Conservation (phyloP, 2,329 filamentous ascomycete genomes). For the Bipolaris sorokiniana region DNA sequence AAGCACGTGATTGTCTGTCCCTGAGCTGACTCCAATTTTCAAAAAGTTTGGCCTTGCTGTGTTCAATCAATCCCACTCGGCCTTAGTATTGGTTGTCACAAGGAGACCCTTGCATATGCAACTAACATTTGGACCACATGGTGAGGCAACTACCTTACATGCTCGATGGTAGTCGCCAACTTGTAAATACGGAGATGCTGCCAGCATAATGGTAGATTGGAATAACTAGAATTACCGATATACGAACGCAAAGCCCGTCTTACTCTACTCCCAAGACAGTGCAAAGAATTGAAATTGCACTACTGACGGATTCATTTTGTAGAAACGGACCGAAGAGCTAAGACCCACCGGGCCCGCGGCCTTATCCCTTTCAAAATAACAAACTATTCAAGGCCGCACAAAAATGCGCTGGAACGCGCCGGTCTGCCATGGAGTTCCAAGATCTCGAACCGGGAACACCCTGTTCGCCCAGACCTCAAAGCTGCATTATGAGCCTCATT, state of each 20-base stretch:
- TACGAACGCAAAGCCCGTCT: background rate
- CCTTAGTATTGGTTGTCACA: slow-evolving; percentile 1
- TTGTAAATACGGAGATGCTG: background rate
- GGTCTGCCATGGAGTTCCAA: too few species aligned
- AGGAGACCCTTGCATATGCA: background rate
- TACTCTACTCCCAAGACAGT: background rate
- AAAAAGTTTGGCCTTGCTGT: background rate
- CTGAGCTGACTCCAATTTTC: too few species aligned
- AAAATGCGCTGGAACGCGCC: too few species aligned
- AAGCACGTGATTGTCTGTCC: background rate
- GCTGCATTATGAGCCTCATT: too few species aligned
- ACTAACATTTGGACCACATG: background rate
- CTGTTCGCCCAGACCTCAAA: too few species aligned
- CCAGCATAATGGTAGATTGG: background rate
- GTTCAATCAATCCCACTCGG: background rate
- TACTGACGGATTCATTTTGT: too few species aligned
- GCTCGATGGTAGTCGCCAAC: background rate
- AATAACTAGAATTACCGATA: background rate
- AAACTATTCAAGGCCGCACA: too few species aligned
- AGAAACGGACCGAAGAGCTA: background rate
- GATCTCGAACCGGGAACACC: too few species aligned
- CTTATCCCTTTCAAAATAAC: too few species aligned
- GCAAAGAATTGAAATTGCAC: background rate
- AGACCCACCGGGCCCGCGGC: too few species aligned
- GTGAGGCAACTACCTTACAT: background rate